Base-by-base conservation (phyloP, 805 yeast genomes). In the Soucietia sequanensis region DNA sequence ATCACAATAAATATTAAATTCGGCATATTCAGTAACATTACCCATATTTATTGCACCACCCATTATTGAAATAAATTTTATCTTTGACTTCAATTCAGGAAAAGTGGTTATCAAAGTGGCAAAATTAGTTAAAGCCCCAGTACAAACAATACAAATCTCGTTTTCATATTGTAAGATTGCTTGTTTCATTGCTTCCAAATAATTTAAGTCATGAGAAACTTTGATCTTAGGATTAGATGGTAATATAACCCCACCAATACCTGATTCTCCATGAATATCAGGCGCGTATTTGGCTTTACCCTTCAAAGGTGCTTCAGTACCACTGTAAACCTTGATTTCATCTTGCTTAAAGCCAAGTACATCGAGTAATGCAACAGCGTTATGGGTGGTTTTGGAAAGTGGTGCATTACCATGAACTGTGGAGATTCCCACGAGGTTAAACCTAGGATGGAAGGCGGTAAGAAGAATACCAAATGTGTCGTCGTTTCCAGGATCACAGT, bases 401-500 rank as follows among this genome's bases (percentile, higher is more conserved):
- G 84, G 66, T 0, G 87, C 77, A 45, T 82, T 82, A 2, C 95
- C 95, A 50, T 78, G 81, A 15, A 81, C 82, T 0, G 91, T 80
- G 20, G 88, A 78, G n/a, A 85, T 69, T 2, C 93, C 95, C 3
- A 79, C 46, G 7, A 85, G 56, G 11, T 75, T 56, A 58, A 78
- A 75, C 17, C 69, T 60, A 0, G 87, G 84, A 43, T 79, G 74
- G 49, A 72, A 76, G 6, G 76, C 63, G 0, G 86, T 78, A 17
- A 88, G 44, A 7, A 84, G 60, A 6, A 88, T 67, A 4, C 93
- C 95, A 29, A 85, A 72, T 2, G 85, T 81, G 49, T 88, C 96
- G 52, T 88, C 96, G 50, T 84, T 93, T 2, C 96, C 95, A 0
- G 95, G 95, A 52, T 88, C 96, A 57, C 96, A 88, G 59, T 88